phyloP scores from a whole-genome alignment of 1,139 yeast species.

The Spathaspora sp. region DNA sequence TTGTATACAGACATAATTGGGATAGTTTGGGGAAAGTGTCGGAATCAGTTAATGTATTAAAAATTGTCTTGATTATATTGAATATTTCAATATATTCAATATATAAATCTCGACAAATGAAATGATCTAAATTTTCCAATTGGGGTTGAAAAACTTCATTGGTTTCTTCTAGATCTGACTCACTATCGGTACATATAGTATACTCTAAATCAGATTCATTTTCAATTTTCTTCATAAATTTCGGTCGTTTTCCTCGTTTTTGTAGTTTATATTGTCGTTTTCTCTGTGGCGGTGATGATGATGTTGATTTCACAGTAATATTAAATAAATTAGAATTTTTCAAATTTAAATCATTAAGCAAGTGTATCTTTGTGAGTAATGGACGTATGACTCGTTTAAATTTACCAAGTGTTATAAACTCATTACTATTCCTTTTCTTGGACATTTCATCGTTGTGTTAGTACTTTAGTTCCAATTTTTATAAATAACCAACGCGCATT shows the following conservation, averaged over 20 bases:
- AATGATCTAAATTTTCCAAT: conserved; percentile 20
- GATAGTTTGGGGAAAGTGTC: conserved; percentile 4
- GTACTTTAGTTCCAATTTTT: neutral
- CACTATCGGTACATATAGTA: conserved; percentile 1
- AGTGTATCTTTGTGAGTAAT: conserved; percentile 35
- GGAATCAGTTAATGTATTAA: neutral
- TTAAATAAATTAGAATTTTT: conserved; percentile 25
- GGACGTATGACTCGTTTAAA: conserved; percentile 41
- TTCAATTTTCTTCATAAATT: neutral
- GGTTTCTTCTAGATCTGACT: neutral
- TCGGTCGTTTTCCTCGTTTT: neutral
- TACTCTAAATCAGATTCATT: neutral
- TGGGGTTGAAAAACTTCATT: neutral
- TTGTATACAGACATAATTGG: conserved; percentile 26
- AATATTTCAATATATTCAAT: conserved; percentile 33
- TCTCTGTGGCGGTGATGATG: neutral
- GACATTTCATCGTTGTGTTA: neutral
- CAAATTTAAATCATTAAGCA: conserved; percentile 26
- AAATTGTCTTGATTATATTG: conserved; percentile 22
- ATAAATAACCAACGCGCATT: neutral
- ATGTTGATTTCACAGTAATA: conserved; percentile 8
- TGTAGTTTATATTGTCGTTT: neutral
- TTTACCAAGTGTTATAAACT: conserved; percentile 11
- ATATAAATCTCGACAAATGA: conserved; percentile 26
- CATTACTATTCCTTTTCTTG: neutral